phyloP scores from a whole-genome alignment of 257 asterid genomes.

The Plectranthus barbatus region DNA sequence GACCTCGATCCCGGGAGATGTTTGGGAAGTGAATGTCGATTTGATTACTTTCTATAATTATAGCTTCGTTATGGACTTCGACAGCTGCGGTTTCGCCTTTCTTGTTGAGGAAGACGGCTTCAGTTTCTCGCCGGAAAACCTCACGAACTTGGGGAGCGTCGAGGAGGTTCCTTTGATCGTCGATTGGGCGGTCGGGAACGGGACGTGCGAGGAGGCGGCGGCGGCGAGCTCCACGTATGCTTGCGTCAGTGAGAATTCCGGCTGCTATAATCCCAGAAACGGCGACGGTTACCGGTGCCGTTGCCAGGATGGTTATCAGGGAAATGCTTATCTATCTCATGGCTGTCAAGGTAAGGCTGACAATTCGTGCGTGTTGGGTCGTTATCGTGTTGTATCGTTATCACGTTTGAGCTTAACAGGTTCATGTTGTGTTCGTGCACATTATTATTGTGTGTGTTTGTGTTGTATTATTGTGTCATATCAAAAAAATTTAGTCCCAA shows the following conservation, averaged over 20 bases:
- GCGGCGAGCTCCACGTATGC: background rate
- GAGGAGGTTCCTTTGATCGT: slow-evolving; percentile 14
- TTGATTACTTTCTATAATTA: background rate
- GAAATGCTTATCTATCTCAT: background rate
- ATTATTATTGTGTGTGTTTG: too few relatives aligned
- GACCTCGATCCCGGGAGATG: slow-evolving; percentile 12
- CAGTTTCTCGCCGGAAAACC: background rate
- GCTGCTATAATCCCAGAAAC: slow-evolving; percentile 8
- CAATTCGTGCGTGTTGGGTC: too few relatives aligned
- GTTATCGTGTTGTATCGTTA: too few relatives aligned
- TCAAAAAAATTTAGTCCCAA: too few relatives aligned
- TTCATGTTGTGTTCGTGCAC: too few relatives aligned
- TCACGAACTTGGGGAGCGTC: background rate
- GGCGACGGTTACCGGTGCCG: slow-evolving; percentile 34
- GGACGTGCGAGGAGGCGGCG: slow-evolving; percentile 14
- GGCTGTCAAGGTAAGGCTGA: background rate
- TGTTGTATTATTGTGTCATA: too few relatives aligned
- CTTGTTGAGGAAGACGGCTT: slow-evolving; percentile 17
- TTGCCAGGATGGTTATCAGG: slow-evolving; percentile 28
- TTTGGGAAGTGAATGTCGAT: background rate
- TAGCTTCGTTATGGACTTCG: background rate
- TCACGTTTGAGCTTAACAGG: too few relatives aligned
- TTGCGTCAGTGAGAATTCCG: slow-evolving; percentile 14
- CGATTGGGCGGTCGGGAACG: slow-evolving; percentile 32
- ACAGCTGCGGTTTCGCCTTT: slow-evolving; percentile 23